Base-by-base conservation (phyloP, 352 stramenopile species). In the Phytopythium helicoides region DNA sequence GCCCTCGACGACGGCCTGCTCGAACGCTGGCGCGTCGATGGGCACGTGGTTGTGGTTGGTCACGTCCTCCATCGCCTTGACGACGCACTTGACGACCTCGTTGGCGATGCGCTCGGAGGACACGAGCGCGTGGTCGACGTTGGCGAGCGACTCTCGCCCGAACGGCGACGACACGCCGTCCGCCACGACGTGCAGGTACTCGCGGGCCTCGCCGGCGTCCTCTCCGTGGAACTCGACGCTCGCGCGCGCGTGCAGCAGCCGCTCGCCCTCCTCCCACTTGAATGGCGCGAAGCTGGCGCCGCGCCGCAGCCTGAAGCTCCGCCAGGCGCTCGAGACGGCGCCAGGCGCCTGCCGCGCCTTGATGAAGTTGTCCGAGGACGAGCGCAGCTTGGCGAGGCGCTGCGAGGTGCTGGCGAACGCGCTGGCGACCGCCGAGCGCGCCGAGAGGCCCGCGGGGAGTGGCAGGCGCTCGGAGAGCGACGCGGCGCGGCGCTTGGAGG, bases 161-260 rank as follows among this genome's bases (percentile, higher is more conserved):
- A 89, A 87, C 3, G 77, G 75, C 5, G 77, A 77, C 47, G 76
- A 89, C 25, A 90, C 77, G 12, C 83, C 83, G 56, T 91, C 83
- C 14, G 83, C 76, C 3, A 93, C 76, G 58, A 93, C 78, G 62
- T 93, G 83, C 54, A 83, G 91, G 61, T 83, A 89, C 21, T 35
- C 64, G 9, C 68, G 70, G 6, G 59, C 54, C 3, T 64, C 72
- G n/a, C 77, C 71, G 4, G 75, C 81, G 62, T 93, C 83, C 76
- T 93, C 83, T 33, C 76, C 73, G 51, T 93, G 83, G 36, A 62
- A 73, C 56, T 76, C 71, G 46, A 84, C 78, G 14, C 34, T 28
- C 2, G 63, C 61, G 8, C 67, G 54, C 4, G 71, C 81, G 28
- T 81, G 81, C 50, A 78, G 69, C 50, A 87, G 52, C 26, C 52